phyloP scores from a whole-genome alignment of 1,284 basidiomycete genomes.

The Rhodotorula sp. region DNA sequence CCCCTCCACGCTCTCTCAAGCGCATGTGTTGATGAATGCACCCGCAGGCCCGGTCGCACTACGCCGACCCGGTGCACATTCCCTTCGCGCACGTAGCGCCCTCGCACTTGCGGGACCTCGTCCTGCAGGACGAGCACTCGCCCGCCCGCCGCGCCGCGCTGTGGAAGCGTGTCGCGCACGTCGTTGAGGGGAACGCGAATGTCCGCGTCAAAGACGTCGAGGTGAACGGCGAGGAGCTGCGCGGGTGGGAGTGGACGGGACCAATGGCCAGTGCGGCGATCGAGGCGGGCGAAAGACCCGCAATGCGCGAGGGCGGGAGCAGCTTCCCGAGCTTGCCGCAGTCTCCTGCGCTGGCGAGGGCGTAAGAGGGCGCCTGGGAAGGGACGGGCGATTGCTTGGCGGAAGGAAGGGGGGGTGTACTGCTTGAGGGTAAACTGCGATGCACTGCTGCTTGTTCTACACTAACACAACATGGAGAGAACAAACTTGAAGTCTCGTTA shows the following conservation, averaged over 20 bases:
- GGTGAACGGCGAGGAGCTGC: constrained; percentile 68
- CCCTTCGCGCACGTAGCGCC: constrained; percentile 82
- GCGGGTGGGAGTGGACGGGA: constrained; percentile 59
- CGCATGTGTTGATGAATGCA: not conserved
- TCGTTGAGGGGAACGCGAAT: constrained; percentile 94
- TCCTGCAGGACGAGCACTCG: constrained; percentile 79
- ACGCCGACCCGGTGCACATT: constrained; percentile 76
- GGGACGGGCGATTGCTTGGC: not conserved
- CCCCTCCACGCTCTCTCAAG: not conserved
- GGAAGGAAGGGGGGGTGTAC: not conserved
- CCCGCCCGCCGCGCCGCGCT: constrained; percentile 67
- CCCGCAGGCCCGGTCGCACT: constrained; percentile 69
- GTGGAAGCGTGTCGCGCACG: constrained; percentile 81
- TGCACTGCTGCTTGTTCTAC: not conserved
- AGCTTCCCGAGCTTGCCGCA: not conserved
- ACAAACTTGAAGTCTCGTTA: not conserved
- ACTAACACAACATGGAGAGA: not conserved
- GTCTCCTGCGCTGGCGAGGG: not conserved
- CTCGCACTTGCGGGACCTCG: constrained; percentile 84
- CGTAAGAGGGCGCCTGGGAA: not conserved
- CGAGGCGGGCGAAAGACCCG: not conserved
- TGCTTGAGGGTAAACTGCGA: not conserved
- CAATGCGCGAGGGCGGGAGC: constrained; percentile 11
- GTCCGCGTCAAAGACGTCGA: constrained; percentile 86
- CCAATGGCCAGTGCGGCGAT: not conserved